Evolutionary conservation across 2,329 filamentous ascomycete species (phyloP).

Genomic region (Neofusicoccum cordaticola): DNA sequence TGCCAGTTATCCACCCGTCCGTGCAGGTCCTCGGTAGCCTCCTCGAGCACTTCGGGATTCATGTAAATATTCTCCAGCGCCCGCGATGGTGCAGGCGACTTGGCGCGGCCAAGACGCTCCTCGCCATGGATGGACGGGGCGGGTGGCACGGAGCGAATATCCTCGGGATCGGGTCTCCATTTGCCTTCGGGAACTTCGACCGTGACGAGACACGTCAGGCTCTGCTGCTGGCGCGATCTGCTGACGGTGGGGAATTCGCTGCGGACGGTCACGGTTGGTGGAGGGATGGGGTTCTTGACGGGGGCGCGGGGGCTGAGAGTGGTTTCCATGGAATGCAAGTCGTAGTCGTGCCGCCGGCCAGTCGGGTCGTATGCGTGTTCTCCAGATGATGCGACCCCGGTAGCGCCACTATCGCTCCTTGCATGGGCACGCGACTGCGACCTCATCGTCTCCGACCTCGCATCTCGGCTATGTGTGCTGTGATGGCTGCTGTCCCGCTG

Average conservation of each 20-base stretch:
- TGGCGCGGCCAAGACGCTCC: constrained; percentile 44
- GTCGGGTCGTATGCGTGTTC: constrained; percentile 75
- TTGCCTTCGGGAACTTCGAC: constrained; percentile 91
- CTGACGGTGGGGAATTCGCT: constrained; percentile 96
- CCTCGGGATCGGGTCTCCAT: constrained; percentile 82
- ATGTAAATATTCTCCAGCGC: constrained; percentile 61
- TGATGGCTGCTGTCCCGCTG: constrained; percentile 29
- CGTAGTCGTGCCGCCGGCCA: constrained; percentile 83
- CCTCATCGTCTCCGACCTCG: constrained; percentile 34
- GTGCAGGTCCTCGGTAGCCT: constrained; percentile 81
- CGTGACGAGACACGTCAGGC: constrained; percentile 87
- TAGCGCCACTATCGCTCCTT: constrained; percentile 66
- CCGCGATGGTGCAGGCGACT: constrained; percentile 57
- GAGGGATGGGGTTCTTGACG: constrained; percentile 81
- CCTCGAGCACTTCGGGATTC: constrained; percentile 71
- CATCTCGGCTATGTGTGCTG: constrained; percentile 17
- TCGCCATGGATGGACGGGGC: constrained; percentile 49
- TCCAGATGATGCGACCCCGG: constrained; percentile 65
- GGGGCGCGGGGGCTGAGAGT: constrained; percentile 67
- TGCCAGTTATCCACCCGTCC: constrained; percentile 98
- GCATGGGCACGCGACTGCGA: constrained; percentile 53
- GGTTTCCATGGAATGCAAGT: constrained; percentile 93
- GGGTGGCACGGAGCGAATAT: constrained; percentile 57
- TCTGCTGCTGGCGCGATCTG: constrained; percentile 89
- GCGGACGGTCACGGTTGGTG: constrained; percentile 87